Evolutionary conservation across 768 basidiomycete genomes (phyloP).

Genomic region (Lentinula boryana): DNA sequence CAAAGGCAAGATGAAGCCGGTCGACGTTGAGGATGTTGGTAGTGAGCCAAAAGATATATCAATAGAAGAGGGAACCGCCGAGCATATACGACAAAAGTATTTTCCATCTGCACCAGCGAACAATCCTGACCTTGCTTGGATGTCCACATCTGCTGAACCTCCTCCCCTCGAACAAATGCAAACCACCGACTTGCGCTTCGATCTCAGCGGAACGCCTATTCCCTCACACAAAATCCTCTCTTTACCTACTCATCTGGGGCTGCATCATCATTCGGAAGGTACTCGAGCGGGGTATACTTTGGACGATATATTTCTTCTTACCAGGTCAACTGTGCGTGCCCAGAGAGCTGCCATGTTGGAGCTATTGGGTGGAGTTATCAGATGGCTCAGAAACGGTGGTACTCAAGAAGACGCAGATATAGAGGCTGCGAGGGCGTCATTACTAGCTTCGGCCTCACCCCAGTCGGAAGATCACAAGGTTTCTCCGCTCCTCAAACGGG

Average conservation of each 20-base stretch:
- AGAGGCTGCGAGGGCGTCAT: background rate
- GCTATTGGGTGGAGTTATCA: slow-evolving; percentile 56
- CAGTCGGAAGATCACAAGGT: slow-evolving; percentile 16
- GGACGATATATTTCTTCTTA: slow-evolving; percentile 76
- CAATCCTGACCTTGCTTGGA: slow-evolving; percentile 81
- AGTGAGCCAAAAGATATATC: slow-evolving; percentile 15
- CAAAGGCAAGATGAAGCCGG: background rate
- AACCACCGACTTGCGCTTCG: slow-evolving; percentile 57
- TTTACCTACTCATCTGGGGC: slow-evolving; percentile 78
- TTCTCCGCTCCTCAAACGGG: slow-evolving; percentile 46
- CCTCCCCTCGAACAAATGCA: slow-evolving; percentile 16
- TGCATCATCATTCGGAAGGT: slow-evolving; percentile 87
- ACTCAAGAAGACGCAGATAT: slow-evolving; percentile 25
- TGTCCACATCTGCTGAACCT: slow-evolving; percentile 30
- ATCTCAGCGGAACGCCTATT: slow-evolving; percentile 71
- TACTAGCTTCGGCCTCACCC: background rate
- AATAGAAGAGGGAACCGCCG: slow-evolving; percentile 69
- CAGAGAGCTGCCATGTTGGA: slow-evolving; percentile 82
- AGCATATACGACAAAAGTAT: slow-evolving; percentile 77
- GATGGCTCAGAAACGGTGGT: slow-evolving; percentile 20
- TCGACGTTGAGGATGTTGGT: background rate
- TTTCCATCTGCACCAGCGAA: slow-evolving; percentile 68
- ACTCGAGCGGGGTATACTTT: slow-evolving; percentile 82
- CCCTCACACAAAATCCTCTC: slow-evolving; percentile 42
- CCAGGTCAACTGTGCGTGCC: slow-evolving; percentile 74